Percentiles rank a stretch among this genome's conserved stretches.
Conservation (phyloP, 192 early-diverging fungal species). For the Bifiguratus adelaidae region DNA sequence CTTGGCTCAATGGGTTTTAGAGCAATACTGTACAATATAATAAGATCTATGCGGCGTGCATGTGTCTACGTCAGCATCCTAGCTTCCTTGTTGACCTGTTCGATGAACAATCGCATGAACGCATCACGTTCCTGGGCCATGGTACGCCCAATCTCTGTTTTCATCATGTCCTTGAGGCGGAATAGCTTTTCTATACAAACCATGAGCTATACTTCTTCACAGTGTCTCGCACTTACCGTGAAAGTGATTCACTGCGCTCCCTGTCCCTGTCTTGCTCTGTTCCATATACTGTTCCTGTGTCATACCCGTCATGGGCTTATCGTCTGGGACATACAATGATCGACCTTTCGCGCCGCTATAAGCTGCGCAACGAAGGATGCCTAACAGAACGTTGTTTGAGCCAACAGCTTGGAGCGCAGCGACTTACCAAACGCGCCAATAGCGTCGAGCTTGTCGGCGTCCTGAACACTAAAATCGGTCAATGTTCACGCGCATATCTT, state of each 20-base stretch:
- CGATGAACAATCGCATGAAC: slow-evolving; percentile 45
- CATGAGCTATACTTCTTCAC: slow-evolving; percentile 1
- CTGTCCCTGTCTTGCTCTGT: slow-evolving; percentile 29
- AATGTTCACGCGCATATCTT: background rate
- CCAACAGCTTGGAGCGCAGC: background rate
- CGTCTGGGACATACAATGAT: slow-evolving; percentile 37
- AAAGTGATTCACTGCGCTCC: slow-evolving; percentile 54
- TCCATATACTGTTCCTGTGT: slow-evolving; percentile 48
- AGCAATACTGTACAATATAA: slow-evolving; percentile 69
- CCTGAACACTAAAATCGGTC: slow-evolving; percentile 44
- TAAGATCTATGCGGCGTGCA: too few species aligned
- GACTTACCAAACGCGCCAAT: slow-evolving; percentile 60
- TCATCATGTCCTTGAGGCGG: slow-evolving; percentile 49
- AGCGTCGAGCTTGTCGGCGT: slow-evolving; percentile 62
- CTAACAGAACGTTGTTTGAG: slow-evolving; percentile 2
- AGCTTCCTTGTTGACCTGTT: slow-evolving; percentile 44
- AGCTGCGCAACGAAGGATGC: slow-evolving; percentile 58
- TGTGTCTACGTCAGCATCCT: too few species aligned
- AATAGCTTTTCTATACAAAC: slow-evolving; percentile 52
- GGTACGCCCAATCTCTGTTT: slow-evolving; percentile 35
- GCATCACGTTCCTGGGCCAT: slow-evolving; percentile 47
- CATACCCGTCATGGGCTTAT: slow-evolving; percentile 36
- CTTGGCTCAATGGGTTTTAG: slow-evolving; percentile 59
- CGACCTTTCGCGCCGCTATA: slow-evolving; percentile 56
- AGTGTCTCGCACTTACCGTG: slow-evolving; percentile 33